A percentile compares a stretch with the other conserved stretches of the same genome.
phyloP scores from a whole-genome alignment of 108 stramenopile genomes.

The Ochromonas danica region DNA sequence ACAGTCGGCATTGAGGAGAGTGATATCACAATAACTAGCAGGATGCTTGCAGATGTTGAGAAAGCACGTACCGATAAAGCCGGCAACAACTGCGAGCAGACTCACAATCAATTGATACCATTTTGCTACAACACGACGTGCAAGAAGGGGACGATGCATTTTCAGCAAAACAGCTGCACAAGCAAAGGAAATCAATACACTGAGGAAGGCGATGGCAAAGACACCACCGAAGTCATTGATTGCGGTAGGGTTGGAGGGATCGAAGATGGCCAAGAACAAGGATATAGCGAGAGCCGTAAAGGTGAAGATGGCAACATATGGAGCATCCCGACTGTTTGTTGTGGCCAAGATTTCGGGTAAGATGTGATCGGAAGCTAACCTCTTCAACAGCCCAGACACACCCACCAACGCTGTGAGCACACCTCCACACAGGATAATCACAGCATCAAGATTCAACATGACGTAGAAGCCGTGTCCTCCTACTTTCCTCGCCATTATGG shows the following conservation, averaged over 20 bases:
- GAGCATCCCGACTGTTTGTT: conserved; percentile 33
- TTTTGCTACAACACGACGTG: background rate
- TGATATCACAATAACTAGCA: no score
- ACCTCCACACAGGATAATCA: conserved; percentile 66
- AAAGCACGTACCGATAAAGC: background rate
- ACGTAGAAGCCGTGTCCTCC: conserved; percentile 37
- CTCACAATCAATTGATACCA: conserved; percentile 9
- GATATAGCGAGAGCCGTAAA: background rate
- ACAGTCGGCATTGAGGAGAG: background rate
- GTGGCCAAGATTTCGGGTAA: conserved; percentile 61
- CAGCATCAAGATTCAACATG: conserved; percentile 60
- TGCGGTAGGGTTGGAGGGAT: background rate
- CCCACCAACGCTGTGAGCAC: conserved; percentile 69
- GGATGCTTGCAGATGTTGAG: no score
- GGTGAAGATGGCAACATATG: conserved; percentile 54
- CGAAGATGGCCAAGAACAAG: conserved; percentile 11
- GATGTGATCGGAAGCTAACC: conserved; percentile 66
- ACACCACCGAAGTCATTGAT: conserved; percentile 18
- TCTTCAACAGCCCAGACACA: conserved; percentile 61
- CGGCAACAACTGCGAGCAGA: background rate
- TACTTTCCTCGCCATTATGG: background rate
- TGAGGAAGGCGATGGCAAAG: conserved; percentile 11
- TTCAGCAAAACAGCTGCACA: background rate
- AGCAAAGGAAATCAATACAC: conserved; percentile 2
- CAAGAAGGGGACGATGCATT: background rate